Conservation (phyloP, 768 basidiomycete species). For the Tricholoma sp. region DNA sequence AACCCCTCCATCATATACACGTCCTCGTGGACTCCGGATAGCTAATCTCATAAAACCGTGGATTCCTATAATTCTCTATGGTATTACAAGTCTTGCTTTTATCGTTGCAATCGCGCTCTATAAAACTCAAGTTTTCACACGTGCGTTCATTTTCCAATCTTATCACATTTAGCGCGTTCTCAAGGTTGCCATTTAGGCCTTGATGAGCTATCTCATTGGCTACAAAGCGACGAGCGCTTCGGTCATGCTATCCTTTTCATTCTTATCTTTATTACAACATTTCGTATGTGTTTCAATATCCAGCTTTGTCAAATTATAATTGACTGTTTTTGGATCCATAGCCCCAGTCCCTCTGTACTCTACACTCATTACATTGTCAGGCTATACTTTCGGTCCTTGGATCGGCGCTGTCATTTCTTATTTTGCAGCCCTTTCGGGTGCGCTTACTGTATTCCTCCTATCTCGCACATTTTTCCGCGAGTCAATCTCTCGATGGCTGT, state of each 20-base stretch:
- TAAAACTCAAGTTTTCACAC: conserved; percentile 75
- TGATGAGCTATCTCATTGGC: conserved; percentile 75
- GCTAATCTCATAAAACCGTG: conserved; percentile 62
- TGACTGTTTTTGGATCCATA: conserved; percentile 21
- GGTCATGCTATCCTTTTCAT: conserved; percentile 78
- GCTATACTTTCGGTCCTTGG: conserved; percentile 86
- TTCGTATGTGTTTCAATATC: conserved; percentile 54
- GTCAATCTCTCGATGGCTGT: conserved; percentile 67
- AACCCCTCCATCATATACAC: conserved; percentile 28
- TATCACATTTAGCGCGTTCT: neutral
- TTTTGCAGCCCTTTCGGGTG: conserved; percentile 78
- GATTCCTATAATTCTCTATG: conserved; percentile 75
- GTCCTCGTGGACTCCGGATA: conserved; percentile 49
- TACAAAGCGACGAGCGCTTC: conserved; percentile 63
- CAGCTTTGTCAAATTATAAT: neutral
- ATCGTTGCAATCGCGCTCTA: conserved; percentile 79
- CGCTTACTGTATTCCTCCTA: conserved; percentile 75
- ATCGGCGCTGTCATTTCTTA: conserved; percentile 85
- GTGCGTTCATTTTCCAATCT: conserved; percentile 41
- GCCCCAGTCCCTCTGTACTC: conserved; percentile 91
- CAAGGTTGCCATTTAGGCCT: conserved; percentile 48
- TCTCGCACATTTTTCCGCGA: conserved; percentile 73
- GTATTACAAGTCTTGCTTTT: conserved; percentile 71
- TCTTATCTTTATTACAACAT: conserved; percentile 82
- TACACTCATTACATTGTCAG: conserved; percentile 87